Percentiles rank a stretch among this genome's conserved stretches.
These are phyloP conservation scores for Candida loeiensis DNA, from an alignment of 805 yeast species.

Conservation along the genomic window DNA sequence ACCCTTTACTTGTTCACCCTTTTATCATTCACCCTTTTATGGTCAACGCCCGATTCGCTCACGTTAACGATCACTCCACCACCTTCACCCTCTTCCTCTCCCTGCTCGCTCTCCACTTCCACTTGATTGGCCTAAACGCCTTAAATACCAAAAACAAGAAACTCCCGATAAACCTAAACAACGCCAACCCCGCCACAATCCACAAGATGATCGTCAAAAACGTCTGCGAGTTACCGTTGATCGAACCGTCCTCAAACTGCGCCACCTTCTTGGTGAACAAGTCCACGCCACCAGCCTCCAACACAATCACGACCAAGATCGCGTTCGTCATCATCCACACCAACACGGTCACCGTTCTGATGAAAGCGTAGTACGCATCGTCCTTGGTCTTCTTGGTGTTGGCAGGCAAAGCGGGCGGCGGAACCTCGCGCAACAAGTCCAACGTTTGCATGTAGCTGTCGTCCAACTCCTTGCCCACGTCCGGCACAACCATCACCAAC, in stretches of 20 bases:
- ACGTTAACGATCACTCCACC: slow-evolving; percentile 3
- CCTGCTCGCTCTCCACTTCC: slow-evolving; percentile 29
- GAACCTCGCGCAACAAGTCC: slow-evolving; percentile 46
- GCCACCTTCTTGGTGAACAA: slow-evolving; percentile 31
- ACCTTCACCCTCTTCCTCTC: slow-evolving; percentile 12
- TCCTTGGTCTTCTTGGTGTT: slow-evolving; percentile 34
- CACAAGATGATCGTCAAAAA: slow-evolving; percentile 85
- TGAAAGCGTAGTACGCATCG: slow-evolving; percentile 82
- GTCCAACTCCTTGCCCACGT: slow-evolving; percentile 73
- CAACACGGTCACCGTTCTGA: slow-evolving; percentile 84
- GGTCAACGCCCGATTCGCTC: too few relatives aligned
- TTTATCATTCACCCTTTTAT: neutral
- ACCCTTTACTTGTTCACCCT: neutral
- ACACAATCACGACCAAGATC: slow-evolving; percentile 74
- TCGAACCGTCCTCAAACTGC: slow-evolving; percentile 26
- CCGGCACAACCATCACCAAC: slow-evolving; percentile 52
- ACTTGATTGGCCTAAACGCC: slow-evolving; percentile 36
- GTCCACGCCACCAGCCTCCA: slow-evolving; percentile 77
- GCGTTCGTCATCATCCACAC: slow-evolving; percentile 88
- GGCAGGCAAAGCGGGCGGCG: slow-evolving; percentile 34
- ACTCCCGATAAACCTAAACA: slow-evolving; percentile 78
- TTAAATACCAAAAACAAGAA: slow-evolving; percentile 48
- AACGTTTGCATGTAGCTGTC: slow-evolving; percentile 64
- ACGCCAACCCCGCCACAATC: slow-evolving; percentile 89
- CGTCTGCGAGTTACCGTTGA: slow-evolving; percentile 48